Conservation (phyloP, 352 stramenopile species). For the Phytophthora sansomeana region DNA sequence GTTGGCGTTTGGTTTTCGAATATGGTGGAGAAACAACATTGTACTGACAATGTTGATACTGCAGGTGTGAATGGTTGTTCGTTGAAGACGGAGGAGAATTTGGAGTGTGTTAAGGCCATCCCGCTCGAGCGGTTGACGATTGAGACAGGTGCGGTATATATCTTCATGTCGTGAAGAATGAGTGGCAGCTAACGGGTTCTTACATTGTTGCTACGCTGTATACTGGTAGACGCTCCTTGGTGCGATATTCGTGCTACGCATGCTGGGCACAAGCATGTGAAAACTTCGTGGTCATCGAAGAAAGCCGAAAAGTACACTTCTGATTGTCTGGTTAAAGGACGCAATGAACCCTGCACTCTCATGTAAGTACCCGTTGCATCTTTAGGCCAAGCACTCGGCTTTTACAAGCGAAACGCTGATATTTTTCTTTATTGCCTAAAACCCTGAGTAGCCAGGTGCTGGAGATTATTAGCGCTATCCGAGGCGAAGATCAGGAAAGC, state of each 20-base stretch:
- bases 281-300: constrained; percentile 90
- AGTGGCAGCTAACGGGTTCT: neutral
- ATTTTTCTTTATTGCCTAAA: neutral
- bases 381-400: neutral
- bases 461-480: constrained; percentile 81
- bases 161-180: neutral
- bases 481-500: constrained; percentile 54
- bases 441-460: constrained; percentile 72
- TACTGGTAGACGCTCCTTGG: constrained; percentile 94
- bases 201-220: neutral
- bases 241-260: constrained; percentile 96
- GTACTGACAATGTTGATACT: neutral
- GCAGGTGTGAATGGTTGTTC: constrained; percentile 96
- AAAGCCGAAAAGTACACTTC: constrained; percentile 95
- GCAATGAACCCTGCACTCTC: constrained; percentile 96
- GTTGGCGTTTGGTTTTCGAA: constrained; percentile 36
- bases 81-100: constrained; percentile 95
- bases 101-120: constrained; percentile 93
- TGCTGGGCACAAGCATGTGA: constrained; percentile 88
- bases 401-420: neutral
- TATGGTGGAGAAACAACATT: neutral
- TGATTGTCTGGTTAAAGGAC: constrained; percentile 92
- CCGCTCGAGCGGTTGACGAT: constrained; percentile 94
- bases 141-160: constrained; percentile 82
- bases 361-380: constrained; percentile 77